phyloP scores from a whole-genome alignment of 345 rosid genomes.

The Garcia nutans region DNA sequence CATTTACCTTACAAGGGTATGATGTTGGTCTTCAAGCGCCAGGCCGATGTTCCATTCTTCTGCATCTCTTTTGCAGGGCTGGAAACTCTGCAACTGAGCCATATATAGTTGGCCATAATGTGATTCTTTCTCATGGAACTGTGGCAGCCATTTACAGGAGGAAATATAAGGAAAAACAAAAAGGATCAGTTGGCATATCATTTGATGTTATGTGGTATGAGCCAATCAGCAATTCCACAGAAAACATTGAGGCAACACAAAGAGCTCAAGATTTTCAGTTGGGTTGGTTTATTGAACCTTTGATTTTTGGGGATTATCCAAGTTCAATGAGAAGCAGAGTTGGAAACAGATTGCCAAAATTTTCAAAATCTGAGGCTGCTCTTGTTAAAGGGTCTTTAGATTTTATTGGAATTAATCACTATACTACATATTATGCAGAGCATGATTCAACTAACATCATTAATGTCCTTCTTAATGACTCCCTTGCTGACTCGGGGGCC shows the following conservation, averaged over 20 bases:
- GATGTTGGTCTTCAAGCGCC: conserved; percentile 90
- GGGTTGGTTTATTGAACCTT: conserved; percentile 94
- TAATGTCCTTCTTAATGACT: conserved; percentile 50
- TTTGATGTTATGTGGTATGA: conserved; percentile 84
- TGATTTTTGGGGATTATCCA: conserved; percentile 86
- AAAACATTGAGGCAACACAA: conserved; percentile 74
- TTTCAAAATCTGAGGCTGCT: conserved; percentile 54
- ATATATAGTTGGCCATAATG: conserved; percentile 80
- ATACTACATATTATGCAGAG: conserved; percentile 75
- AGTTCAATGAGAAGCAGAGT: conserved; percentile 79
- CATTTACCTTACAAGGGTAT: conserved; percentile 79
- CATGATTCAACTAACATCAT: conserved; percentile 35
- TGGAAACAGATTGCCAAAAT: conserved; percentile 65
- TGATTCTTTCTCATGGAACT: conserved; percentile 65
- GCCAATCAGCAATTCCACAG: conserved; percentile 54
- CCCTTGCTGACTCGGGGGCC: conserved; percentile 81
- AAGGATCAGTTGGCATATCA: conserved; percentile 69
- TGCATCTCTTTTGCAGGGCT: conserved; percentile 54
- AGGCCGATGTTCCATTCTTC: conserved; percentile 74
- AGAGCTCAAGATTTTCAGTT: conserved; percentile 98
- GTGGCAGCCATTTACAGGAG: conserved; percentile 60
- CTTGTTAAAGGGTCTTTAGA: conserved; percentile 80
- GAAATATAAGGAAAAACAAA: conserved; percentile 72
- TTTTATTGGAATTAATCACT: conserved; percentile 93
- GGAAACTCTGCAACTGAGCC: conserved; percentile 97